Percentiles rank a stretch among this genome's conserved stretches.
phyloP scores from a whole-genome alignment of 2,329 filamentous ascomycete genomes.

The Botrytis paeoniae region DNA sequence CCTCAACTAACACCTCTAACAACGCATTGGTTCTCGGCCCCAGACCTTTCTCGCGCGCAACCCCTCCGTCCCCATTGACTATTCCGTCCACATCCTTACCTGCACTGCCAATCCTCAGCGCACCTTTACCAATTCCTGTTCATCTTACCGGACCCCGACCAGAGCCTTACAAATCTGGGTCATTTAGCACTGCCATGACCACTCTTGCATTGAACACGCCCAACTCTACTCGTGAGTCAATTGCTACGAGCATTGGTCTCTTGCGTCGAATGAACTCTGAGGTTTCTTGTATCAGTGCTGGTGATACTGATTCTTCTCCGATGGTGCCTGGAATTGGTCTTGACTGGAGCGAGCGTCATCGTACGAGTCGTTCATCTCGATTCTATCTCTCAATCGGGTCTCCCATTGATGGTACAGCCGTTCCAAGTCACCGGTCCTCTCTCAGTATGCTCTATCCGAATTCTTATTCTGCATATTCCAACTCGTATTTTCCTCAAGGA shows the following conservation, averaged over 20 bases:
- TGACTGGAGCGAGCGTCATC: not conserved
- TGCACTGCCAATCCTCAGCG: slow-evolving; percentile 27
- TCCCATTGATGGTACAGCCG: not conserved
- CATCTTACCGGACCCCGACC: slow-evolving; percentile 27
- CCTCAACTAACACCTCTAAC: not conserved
- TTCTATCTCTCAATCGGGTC: slow-evolving; percentile 13
- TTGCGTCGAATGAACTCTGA: slow-evolving; percentile 23
- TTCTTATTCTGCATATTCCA: not conserved
- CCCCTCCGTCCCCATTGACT: slow-evolving; percentile 18
- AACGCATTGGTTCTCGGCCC: not conserved
- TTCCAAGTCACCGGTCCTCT: not conserved
- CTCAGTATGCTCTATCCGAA: slow-evolving; percentile 9
- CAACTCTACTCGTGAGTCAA: slow-evolving; percentile 10
- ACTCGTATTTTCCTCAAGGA: not conserved
- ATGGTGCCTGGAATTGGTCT: not conserved
- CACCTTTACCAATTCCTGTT: slow-evolving; percentile 21
- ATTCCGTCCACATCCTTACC: slow-evolving; percentile 18
- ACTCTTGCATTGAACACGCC: not conserved
- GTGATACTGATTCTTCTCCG: not conserved
- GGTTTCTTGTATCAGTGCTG: slow-evolving; percentile 10
- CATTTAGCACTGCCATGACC: slow-evolving; percentile 3
- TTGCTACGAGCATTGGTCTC: slow-evolving; percentile 17
- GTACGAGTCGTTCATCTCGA: slow-evolving; percentile 7
- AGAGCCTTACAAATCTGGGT: slow-evolving; percentile 17
- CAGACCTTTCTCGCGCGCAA: not conserved